phyloP scores from a whole-genome alignment of 352 stramenopile genomes.

The Phytophthora quininea region DNA sequence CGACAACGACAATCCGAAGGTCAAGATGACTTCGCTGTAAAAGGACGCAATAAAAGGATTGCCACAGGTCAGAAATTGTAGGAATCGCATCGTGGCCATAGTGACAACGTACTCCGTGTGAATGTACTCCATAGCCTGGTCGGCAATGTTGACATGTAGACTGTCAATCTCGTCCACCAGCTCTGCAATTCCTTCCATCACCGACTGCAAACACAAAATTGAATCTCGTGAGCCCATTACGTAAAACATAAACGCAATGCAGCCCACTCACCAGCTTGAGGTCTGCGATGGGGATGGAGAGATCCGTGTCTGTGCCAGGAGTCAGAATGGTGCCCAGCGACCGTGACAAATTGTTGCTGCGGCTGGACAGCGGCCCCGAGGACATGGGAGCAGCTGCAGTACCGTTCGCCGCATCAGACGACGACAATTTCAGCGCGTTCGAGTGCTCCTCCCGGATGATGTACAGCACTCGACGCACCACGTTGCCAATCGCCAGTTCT shows the following conservation, averaged over 20 bases:
- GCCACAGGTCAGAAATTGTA: not conserved
- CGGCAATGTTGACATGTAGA: slow-evolving; percentile 95
- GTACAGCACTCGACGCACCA: slow-evolving; percentile 89
- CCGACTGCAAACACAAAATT: slow-evolving; percentile 56
- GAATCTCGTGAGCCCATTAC: not conserved
- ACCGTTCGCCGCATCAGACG: slow-evolving; percentile 17
- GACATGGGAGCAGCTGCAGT: slow-evolving; percentile 17
- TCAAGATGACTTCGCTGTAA: slow-evolving; percentile 94
- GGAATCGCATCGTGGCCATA: too few species aligned
- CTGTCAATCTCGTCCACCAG: slow-evolving; percentile 96
- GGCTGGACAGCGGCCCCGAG: slow-evolving; percentile 34
- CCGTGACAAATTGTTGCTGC: slow-evolving; percentile 67
- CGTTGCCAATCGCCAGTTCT: slow-evolving; percentile 90
- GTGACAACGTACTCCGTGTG: slow-evolving; percentile 87
- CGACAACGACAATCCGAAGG: slow-evolving; percentile 93
- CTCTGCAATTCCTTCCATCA: slow-evolving; percentile 96
- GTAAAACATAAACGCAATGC: not conserved
- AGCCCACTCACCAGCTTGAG: slow-evolving; percentile 66
- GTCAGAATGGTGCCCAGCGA: slow-evolving; percentile 85
- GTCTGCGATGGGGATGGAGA: slow-evolving; percentile 83
- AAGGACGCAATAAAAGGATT: slow-evolving; percentile 3
- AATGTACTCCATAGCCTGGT: slow-evolving; percentile 96
- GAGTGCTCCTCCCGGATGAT: slow-evolving; percentile 89
- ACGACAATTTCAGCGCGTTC: slow-evolving; percentile 69
- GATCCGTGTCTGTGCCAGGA: slow-evolving; percentile 78